phyloP scores from a whole-genome alignment of 345 rosid genomes.

The Mallotus nudiflorus region DNA sequence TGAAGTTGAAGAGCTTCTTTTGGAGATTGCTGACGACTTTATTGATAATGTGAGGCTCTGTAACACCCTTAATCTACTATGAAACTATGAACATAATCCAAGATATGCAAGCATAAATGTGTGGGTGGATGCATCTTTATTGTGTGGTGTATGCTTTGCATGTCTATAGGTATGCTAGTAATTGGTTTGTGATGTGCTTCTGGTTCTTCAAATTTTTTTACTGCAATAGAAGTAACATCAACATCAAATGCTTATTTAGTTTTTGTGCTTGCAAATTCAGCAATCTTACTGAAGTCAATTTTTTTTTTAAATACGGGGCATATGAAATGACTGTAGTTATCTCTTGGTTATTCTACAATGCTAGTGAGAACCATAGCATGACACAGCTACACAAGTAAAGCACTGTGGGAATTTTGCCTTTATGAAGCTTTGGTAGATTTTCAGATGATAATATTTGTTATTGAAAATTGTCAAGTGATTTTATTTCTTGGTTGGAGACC shows the following conservation, averaged over 20 bases:
- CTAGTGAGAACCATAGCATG: not conserved
- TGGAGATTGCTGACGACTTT: slow-evolving; percentile 94
- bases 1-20: slow-evolving; percentile 88
- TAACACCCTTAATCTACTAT: no score
- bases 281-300: not conserved
- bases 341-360: not conserved
- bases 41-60: slow-evolving; percentile 77
- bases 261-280: not conserved
- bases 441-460: not conserved
- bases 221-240: not conserved
- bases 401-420: slow-evolving; percentile 7
- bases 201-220: not conserved
- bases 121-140: not conserved
- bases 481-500: not conserved
- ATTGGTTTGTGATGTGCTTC: not conserved
- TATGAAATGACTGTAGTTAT: not conserved
- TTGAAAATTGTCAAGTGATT: not conserved
- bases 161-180: not conserved
- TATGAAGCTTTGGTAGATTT: not conserved
- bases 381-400: not conserved
- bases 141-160: not conserved
- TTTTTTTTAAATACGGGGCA: not conserved
- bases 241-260: not conserved
- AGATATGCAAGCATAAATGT: not conserved
- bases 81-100: not conserved